Conservation (phyloP, 169 alveolate species). For the Nephromyces sp. region DNA sequence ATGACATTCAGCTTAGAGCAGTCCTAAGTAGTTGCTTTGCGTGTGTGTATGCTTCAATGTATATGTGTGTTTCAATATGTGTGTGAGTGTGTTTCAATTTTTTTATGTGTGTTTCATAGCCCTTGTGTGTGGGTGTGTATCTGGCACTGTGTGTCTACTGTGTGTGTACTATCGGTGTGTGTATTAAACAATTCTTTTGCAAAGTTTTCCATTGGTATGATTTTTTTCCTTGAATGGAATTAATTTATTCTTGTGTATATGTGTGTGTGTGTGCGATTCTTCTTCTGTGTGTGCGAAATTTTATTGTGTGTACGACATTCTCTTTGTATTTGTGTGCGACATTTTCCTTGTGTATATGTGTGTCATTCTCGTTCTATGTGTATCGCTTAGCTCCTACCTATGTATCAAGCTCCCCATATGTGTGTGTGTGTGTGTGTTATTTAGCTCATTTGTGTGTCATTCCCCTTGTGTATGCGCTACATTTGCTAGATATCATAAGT, state of each 20-base stretch:
- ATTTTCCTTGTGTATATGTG: too few species aligned
- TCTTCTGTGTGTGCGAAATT: too few species aligned
- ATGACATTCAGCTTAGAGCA: too few species aligned
- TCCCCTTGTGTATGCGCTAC: background rate
- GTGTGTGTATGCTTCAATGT: background rate
- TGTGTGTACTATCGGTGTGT: too few species aligned
- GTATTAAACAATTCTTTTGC: too few species aligned
- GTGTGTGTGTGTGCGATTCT: too few species aligned
- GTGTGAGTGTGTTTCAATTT: background rate
- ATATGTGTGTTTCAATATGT: background rate
- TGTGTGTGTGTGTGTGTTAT: background rate
- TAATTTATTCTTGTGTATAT: too few species aligned
- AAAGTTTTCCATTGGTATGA: too few species aligned
- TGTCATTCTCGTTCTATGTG: background rate
- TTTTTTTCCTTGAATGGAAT: too few species aligned
- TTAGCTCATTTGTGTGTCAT: background rate
- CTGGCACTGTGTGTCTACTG: background rate
- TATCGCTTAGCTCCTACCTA: background rate
- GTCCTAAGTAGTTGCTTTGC: too few species aligned
- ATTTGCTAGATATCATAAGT: slow-evolving; percentile 15
- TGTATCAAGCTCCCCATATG: background rate
- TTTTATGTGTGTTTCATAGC: background rate
- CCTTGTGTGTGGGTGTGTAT: background rate
- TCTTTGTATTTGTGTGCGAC: too few species aligned
- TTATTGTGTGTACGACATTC: background rate